Base-by-base conservation (phyloP, 2,329 filamentous ascomycete genomes). In the Exophiala lecanii-corni region DNA sequence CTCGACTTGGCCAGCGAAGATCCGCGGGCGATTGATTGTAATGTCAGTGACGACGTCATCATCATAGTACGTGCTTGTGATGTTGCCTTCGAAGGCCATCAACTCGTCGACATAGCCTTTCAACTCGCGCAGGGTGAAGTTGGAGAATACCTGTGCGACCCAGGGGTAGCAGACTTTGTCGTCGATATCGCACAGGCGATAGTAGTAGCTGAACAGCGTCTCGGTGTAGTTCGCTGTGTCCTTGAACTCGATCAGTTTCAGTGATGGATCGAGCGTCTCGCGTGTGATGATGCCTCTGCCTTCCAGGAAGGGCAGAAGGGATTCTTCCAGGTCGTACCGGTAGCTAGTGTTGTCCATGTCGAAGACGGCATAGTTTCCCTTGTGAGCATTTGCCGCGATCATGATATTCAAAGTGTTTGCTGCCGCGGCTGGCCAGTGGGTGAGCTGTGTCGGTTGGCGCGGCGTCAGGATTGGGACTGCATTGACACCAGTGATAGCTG, bases 331-430 rank as follows among this genome's bases (percentile, higher is more conserved):
- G 23, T 43, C 40, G 15, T 37, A 37, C 12, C 32, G 32, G 32
- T 37, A 43, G 20, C 17, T 25, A 3, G 40, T 43, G 19, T 43
- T 37, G 32, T 43, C 40, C 40, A 43, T 43, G 23, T 43, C 40
- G 20, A 43, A 43, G 20, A 32, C 35, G 13, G 40, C 40, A 30
- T 43, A 43, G 20, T 43, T 43, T 3, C 40, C 40, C 33, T 43
- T 10, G 40, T 43, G 25, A 5, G 40, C 40, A 18, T 43, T 43
- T 7, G 40, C 40, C 12, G 40, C 31, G 12, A 43, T 43, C 40
- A 43, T 43, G 40, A 9, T 21, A 26, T 37, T 21, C 18, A 43
- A 25, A 10, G 40, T 32, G n/a, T 15, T 17, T 18, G 40, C 40
- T 12, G 40, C 40, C 9, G 12, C 40, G 9, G 40, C 7, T 18